Evolutionary conservation across 2,329 filamentous ascomycete genomes (phyloP), one percentile per base, ranked within the genome.

Genomic region (Arthrocladium fulminans): DNA sequence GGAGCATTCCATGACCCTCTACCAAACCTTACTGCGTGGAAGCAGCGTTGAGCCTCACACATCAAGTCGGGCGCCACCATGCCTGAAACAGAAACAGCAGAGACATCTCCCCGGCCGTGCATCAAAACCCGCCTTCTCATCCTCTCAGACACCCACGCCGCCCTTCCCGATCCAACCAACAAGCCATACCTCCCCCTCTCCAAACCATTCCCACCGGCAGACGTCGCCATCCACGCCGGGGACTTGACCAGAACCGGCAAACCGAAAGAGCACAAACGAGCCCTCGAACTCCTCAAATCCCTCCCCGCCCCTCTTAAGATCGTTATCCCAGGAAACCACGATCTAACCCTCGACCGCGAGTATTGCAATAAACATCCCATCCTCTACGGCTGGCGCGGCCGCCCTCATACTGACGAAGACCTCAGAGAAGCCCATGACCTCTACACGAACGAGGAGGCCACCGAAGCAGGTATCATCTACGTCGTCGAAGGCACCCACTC

Each of bases 291-390:
- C 62, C 65, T 81, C 5, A 61, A 63, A 10, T 55, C 57, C 1
- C 69, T 76, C 29, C 63, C 74, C 12, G 77, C 77, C 1, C 69
- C 73, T 7, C 60, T 82, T 3, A 83, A 81, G 57, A 65, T 83
- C 20, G 73, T 82, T 17, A 81, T 83, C 51, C 73, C 79, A 0
- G 79, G 79, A 0, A 82, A 82, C 57, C 79, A 83, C 61, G 79
- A 81, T 57, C 65, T 79, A 37, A 74, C 72, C 3, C 67, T 82
- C 1, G 77, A 83, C 53, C 64, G 67, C 32, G 60, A 62, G 1
- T 76, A 73, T 58, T 77, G 74, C 55, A 39, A 44, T 3, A 51
- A 57, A n/a, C 64, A 62, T 37, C 45, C 27, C 15, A 32, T 23
- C 22, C 54, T 62, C 15, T 65, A 68, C 47, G 55, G 56, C 50